These are phyloP conservation scores for Pythium rishiriense DNA, from an alignment of 352 stramenopile genomes.

Conservation along the genomic window DNA sequence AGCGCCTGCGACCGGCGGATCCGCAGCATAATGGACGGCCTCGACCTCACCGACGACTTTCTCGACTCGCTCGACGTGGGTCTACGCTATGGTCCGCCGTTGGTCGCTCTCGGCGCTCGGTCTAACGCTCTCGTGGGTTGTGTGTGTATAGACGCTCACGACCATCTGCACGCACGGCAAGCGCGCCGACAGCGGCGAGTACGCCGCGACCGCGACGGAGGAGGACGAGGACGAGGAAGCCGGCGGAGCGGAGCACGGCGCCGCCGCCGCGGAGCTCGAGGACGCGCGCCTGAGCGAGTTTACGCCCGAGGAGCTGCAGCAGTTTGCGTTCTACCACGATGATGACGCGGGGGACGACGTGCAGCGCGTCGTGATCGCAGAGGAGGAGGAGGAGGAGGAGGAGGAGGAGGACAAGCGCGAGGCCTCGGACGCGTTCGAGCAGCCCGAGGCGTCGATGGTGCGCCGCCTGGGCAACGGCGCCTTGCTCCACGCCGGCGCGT, in stretches of 20 bases:
- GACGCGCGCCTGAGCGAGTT: slow-evolving; percentile 26
- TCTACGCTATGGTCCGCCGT: neutral
- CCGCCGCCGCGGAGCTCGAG: neutral
- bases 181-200: slow-evolving; percentile 11
- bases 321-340: slow-evolving; percentile 17
- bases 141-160: slow-evolving; percentile 22
- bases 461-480: slow-evolving; percentile 7
- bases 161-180: slow-evolving; percentile 11
- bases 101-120: neutral
- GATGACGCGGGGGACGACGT: neutral
- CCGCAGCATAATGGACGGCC: slow-evolving; percentile 36
- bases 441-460: slow-evolving; percentile 14
- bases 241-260: neutral
- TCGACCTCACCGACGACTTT: slow-evolving; percentile 68
- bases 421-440: slow-evolving; percentile 21
- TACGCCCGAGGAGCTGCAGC: slow-evolving; percentile 21
- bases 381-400: slow-evolving; percentile 25
- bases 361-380: slow-evolving; percentile 23
- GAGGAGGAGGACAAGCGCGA: slow-evolving; percentile 41
- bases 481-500: neutral
- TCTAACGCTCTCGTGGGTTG: neutral
- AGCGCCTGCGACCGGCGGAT: neutral
- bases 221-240: slow-evolving; percentile 1
- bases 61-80: slow-evolving; percentile 72
- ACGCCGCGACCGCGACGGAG: slow-evolving; percentile 4